These are phyloP conservation scores for Starmerella apis DNA, from an alignment of 805 yeast genomes.

Conservation along the genomic window DNA sequence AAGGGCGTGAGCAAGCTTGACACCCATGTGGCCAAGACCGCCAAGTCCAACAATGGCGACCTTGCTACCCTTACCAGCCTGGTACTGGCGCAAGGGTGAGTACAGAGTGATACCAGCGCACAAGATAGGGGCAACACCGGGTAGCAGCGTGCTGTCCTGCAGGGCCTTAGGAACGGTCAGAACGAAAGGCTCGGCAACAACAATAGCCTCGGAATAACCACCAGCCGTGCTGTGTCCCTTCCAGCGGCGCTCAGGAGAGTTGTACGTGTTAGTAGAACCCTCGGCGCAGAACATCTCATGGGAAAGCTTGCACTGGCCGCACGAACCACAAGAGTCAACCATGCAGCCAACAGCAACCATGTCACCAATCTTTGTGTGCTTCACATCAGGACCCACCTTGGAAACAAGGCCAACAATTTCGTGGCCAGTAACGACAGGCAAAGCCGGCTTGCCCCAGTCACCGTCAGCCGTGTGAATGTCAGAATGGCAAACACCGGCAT, in stretches of 20 bases:
- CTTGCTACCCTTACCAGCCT: slow-evolving; percentile 40
- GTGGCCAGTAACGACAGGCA: slow-evolving; percentile 41
- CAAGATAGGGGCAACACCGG: slow-evolving; percentile 57
- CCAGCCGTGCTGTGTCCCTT: slow-evolving; percentile 49
- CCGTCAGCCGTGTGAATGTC: slow-evolving; percentile 45
- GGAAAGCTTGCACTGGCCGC: slow-evolving; percentile 46
- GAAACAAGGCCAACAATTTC: slow-evolving; percentile 33
- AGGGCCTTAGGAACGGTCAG: slow-evolving; percentile 52
- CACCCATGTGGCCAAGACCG: slow-evolving; percentile 55
- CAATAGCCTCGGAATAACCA: slow-evolving; percentile 30
- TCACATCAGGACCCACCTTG: slow-evolving; percentile 47
- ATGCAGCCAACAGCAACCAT: slow-evolving; percentile 76
- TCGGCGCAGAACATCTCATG: slow-evolving; percentile 49
- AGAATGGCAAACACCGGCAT: slow-evolving; percentile 44
- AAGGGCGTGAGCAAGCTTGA: slow-evolving; percentile 48
- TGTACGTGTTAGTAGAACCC: slow-evolving; percentile 43
- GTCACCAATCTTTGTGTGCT: slow-evolving; percentile 50
- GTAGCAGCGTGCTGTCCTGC: slow-evolving; percentile 34
- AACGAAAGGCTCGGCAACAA: slow-evolving; percentile 49
- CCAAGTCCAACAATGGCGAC: slow-evolving; percentile 58
- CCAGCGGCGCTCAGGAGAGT: slow-evolving; percentile 35
- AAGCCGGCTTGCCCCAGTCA: slow-evolving; percentile 39
- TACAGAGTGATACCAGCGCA: slow-evolving; percentile 70
- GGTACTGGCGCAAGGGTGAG: slow-evolving; percentile 48
- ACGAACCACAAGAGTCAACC: slow-evolving; percentile 47